These are phyloP conservation scores for Fusarium oxysporum DNA, from an alignment of 2,329 filamentous ascomycete genomes.

Conservation along the genomic window DNA sequence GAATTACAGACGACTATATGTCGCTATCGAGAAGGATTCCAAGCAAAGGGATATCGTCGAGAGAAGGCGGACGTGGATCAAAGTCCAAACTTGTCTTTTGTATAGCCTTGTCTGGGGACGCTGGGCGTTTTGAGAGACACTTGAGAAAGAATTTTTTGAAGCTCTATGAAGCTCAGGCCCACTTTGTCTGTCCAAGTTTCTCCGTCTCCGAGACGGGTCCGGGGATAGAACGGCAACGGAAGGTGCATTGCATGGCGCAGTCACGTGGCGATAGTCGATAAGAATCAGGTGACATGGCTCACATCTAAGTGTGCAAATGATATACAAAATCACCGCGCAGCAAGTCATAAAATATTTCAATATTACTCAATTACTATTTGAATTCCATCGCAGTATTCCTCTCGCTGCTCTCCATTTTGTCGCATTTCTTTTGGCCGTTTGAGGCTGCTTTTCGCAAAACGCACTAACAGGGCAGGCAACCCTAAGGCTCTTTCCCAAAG, in stretches of 20 bases:
- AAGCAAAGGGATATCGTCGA: constrained; percentile 35
- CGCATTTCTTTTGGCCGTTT: constrained; percentile 21
- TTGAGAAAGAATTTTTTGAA: constrained; percentile 55
- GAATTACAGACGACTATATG: constrained; percentile 31
- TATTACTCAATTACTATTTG: not conserved
- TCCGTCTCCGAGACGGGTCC: constrained; percentile 40
- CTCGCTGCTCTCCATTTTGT: not conserved
- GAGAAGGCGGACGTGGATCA: constrained; percentile 46
- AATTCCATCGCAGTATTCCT: rapidly evolving
- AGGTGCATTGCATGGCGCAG: not conserved
- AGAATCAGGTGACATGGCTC: constrained; percentile 41
- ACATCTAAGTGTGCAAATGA: not conserved
- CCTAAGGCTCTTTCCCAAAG: constrained; percentile 54
- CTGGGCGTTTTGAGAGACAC: constrained; percentile 43
- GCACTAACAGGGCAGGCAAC: constrained; percentile 52
- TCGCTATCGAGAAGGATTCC: constrained; percentile 32
- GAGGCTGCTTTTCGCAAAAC: not conserved
- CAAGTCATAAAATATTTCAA: not conserved
- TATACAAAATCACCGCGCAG: not conserved
- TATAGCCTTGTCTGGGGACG: constrained; percentile 46
- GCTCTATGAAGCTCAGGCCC: constrained; percentile 47
- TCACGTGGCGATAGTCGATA: constrained; percentile 40
- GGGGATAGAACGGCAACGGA: constrained; percentile 20
- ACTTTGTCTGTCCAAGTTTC: constrained; percentile 39
- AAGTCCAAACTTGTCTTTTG: constrained; percentile 47